Base-by-base conservation (phyloP, 352 stramenopile genomes). In the Elongisporangium undulatum region DNA sequence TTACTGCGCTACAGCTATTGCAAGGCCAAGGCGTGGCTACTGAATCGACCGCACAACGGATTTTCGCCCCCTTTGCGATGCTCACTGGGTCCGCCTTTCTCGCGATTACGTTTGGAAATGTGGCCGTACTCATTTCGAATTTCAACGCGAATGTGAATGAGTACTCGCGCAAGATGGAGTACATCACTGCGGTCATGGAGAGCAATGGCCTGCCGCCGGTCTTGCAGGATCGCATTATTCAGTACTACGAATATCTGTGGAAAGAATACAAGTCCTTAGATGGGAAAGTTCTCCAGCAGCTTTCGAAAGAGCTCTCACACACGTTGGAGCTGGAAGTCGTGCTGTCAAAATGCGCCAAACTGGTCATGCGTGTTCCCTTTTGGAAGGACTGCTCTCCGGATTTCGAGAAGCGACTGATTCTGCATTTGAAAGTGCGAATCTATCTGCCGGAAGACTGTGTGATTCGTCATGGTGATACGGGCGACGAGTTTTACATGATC, bases 401-500 rank as follows among this genome's bases (percentile, higher is more conserved):
- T 49, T 87, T 94, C 60, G 69, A 87, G 53, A 87, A 85, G 63
- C 77, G 87, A 50, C 55, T 92, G 4, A 69, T 89, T 59, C 22
- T 85, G 23, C 63, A 64, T 17, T 55, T 92, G 17, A 67, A 78
- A 22, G 75, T 87, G 9, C 74, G 77, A 26, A 66, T 92, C 8
- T 92, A 90, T 59, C 60, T 91, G n/a, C 79, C 82, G 3, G 84
- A 93, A 59, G 81, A 91, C 57, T 93, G 77, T 39, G 76, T 94
- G 29, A 79, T 90, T 29, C 66, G 78, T 9, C 63, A 76, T 39
- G 77, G 72, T 2, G 79, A 91, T 48, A 71, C 85, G 0, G 77
- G 72, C 41, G 68, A 74, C 22, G 72, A 90, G 23, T 86, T 87
- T 59, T 92, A 79, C 64, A 87, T 91, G 63, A 71, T 92, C 13